Conservation (phyloP, 805 yeast species). For the Candida tibetensis region DNA sequence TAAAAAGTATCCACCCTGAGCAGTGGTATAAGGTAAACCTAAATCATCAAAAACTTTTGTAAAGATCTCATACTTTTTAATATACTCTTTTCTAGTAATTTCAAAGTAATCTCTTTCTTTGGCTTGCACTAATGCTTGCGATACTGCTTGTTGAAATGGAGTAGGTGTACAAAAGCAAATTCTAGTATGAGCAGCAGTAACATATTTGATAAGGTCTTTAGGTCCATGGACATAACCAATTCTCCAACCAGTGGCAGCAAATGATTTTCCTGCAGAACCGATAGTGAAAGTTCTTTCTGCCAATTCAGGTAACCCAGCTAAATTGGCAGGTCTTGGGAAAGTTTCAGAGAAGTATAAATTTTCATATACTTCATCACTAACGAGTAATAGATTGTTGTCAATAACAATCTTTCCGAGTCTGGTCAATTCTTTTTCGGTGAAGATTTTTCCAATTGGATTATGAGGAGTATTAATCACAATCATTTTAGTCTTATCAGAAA, state of each 20-base stretch:
- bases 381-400: conserved; percentile 73
- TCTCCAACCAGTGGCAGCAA: conserved; percentile 99
- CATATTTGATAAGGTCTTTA: conserved; percentile 75
- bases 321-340: conserved; percentile 81
- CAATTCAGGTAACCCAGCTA: conserved; percentile 65
- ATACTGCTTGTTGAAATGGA: conserved; percentile 89
- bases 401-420: conserved; percentile 81
- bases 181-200: conserved; percentile 86
- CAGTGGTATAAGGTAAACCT: conserved; percentile 81
- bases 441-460: conserved; percentile 92
- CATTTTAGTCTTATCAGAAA: conserved; percentile 75
- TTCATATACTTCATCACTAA: conserved; percentile 96
- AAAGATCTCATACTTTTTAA: conserved; percentile 69
- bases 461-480: conserved; percentile 92
- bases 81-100: conserved; percentile 63
- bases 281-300: conserved; percentile 79
- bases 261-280: conserved; percentile 96
- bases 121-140: conserved; percentile 70
- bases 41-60: conserved; percentile 79
- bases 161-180: conserved; percentile 90
- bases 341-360: conserved; percentile 67
- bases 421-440: conserved; percentile 69
- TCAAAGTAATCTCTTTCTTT: conserved; percentile 63
- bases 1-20: conserved; percentile 93
- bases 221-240: conserved; percentile 94